Evolutionary conservation across 2,329 filamentous ascomycete genomes (phyloP).

Genomic region (Colletotrichum zoysiae): DNA sequence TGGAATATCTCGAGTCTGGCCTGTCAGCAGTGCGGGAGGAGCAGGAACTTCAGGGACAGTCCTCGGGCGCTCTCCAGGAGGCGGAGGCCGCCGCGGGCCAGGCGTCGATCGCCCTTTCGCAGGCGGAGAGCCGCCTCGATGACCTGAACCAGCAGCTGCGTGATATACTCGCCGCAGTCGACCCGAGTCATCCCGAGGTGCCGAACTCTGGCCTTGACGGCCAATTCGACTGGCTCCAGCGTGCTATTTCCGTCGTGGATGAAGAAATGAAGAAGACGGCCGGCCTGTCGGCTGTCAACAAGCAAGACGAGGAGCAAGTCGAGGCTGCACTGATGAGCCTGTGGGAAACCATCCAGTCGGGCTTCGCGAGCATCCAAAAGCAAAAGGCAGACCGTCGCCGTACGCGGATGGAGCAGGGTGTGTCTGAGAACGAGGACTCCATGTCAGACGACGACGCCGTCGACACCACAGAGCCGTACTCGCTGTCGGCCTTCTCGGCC

Average conservation of each 20-base stretch:
- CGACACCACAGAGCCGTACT: slow-evolving; percentile 73
- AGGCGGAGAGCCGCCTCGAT: slow-evolving; percentile 67
- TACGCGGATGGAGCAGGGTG: slow-evolving; percentile 67
- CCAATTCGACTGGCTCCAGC: slow-evolving; percentile 77
- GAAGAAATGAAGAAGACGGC: slow-evolving; percentile 55
- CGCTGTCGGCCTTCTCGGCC: slow-evolving; percentile 79
- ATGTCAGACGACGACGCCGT: slow-evolving; percentile 72
- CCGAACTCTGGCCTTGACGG: slow-evolving; percentile 73
- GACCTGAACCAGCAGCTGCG: slow-evolving; percentile 75
- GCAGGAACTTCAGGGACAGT: slow-evolving; percentile 59
- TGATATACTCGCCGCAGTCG: slow-evolving; percentile 64
- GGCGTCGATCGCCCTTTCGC: slow-evolving; percentile 48
- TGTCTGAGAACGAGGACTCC: slow-evolving; percentile 71
- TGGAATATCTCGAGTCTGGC: slow-evolving; percentile 79
- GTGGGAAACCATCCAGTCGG: slow-evolving; percentile 70
- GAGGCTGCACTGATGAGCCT: slow-evolving; percentile 66
- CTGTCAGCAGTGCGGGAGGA: slow-evolving; percentile 72
- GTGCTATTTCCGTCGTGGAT: slow-evolving; percentile 66
- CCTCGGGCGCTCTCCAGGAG: slow-evolving; percentile 43
- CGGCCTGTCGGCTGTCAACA: slow-evolving; percentile 47
- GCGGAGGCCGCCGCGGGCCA: slow-evolving; percentile 45
- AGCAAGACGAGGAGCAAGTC: slow-evolving; percentile 65
- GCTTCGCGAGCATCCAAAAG: slow-evolving; percentile 67
- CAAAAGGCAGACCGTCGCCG: slow-evolving; percentile 66
- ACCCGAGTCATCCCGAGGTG: slow-evolving; percentile 66